Base-by-base conservation (phyloP, 2,329 filamentous ascomycete species). In the Verticillium nubilum region DNA sequence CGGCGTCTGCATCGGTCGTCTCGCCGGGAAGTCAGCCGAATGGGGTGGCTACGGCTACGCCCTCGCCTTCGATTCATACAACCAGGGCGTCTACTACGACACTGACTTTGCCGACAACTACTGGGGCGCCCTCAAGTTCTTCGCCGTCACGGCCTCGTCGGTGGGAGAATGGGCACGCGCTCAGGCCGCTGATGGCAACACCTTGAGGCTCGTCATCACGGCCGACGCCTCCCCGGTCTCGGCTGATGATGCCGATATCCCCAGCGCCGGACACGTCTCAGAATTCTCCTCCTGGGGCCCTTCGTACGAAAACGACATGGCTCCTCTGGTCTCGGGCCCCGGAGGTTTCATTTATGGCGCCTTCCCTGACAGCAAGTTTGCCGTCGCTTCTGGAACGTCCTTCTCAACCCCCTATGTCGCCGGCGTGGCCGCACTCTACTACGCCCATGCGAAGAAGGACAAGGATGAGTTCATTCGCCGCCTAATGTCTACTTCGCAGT, bases 221-320 rank as follows among this genome's bases (percentile, higher is more conserved):
- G 54, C 55, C 12, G 62, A 65, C 23, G 62, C 58, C 2, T 27
- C 60, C 31, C 37, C 64, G 5, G 54, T 57, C 0, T 56, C 57
- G 6, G 61, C 57, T 7, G 29, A 37, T 35, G 56, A 54, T 6
- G 33, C 54, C 2, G 62, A 61, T 19, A 50, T 58, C 26, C 57
- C 63, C 13, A 59, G 55, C 19, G 56, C 58, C 26, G 63, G 65
- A 0, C 64, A 65, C 12, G 29, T 67, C 3, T 65, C 63, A 3
- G 54, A 35, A 13, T 67, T 62, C 31, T 57, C 65, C 2, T 66
- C 65, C 0, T 67, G 65, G 65, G 65, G 65, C 1, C 58, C 63
- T 17, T 63, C 63, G 2, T 66, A 65, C 56, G 65, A 67, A 37
- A 65, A 66, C 23, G 63, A 65, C 58, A 62, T 67, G 29, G 57